Evolutionary conservation across 345 rosid genomes (phyloP), one percentile per base, ranked within the genome.

Genomic region (Firmiana major): DNA sequence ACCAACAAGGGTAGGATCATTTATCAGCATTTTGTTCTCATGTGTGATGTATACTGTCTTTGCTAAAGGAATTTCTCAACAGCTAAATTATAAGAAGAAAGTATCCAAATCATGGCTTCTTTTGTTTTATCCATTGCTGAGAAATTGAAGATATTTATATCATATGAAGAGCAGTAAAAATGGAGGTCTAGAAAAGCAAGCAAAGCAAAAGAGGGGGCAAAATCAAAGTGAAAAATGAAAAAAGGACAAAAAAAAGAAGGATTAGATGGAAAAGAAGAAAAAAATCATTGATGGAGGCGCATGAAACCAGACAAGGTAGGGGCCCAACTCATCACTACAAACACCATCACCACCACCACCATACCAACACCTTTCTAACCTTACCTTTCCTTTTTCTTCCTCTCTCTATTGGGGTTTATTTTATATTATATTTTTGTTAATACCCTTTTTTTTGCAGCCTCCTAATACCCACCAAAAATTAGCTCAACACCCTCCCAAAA

Each of bases 291-390:
- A 76, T 59, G 78, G 80, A 54, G 75, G 67, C 59, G 79, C 82
- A 78, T 36, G 28, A 55, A 82, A 75, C 74, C 85, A 67, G 90
- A 87, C 90, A 89, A 60, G 81, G 79, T 64, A 64, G 79, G 89
- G 85, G 13, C 83, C 82, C 65, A 16, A 28, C 46, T 74, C 84
- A 67, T 78, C 79, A 65, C 63, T 77, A 53, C 76, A 66, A 55
- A 64, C 69, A 76, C 9, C 75, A 62, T 58, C 79, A 70, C 75
- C 64, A 57, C 57, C 60, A 34, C n/a, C n/a, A 5, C 55, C n/a
- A 16, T 15, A n/a, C 55, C 55, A 51, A 16, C n/a, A 51, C 55
- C 55, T 43, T 57, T 43, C 46, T 78, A 55, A 73, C 54, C 49
- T 40, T 24, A 55, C 84, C 10, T 65, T 43, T 48, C 53, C 53